phyloP scores from a whole-genome alignment of 345 rosid genomes.

The Euphorbia tirucalli region DNA sequence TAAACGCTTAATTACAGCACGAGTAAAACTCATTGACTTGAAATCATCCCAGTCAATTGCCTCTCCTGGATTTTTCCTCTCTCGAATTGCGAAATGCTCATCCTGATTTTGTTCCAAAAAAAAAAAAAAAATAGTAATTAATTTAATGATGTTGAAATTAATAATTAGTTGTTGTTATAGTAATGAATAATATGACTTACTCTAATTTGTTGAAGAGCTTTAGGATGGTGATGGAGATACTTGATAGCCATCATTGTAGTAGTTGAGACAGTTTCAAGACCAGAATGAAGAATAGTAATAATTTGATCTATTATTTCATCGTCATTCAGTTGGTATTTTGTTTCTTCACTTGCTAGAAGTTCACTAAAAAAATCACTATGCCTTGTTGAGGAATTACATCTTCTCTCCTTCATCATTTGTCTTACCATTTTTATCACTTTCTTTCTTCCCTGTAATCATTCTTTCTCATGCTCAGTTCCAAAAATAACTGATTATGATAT shows the following conservation, averaged over 20 bases:
- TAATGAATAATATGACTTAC: slow-evolving; percentile 40
- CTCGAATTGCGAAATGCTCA: slow-evolving; percentile 51
- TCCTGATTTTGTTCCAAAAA: slow-evolving; percentile 33
- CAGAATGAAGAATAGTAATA: slow-evolving; percentile 72
- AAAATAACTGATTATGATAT: too few relatives aligned
- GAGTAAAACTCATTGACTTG: too few relatives aligned
- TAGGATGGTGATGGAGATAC: slow-evolving; percentile 77
- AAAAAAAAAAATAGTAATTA: too few relatives aligned
- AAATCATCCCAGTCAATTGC: slow-evolving; percentile 9
- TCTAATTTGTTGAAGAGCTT: slow-evolving; percentile 65
- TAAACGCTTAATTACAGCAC: too few relatives aligned
- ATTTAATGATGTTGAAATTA: too few relatives aligned
- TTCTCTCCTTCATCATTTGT: slow-evolving; percentile 53
- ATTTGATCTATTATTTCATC: slow-evolving; percentile 80
- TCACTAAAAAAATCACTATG: slow-evolving; percentile 65
- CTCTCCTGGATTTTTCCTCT: slow-evolving; percentile 40
- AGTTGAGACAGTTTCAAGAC: slow-evolving; percentile 83
- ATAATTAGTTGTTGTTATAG: too few relatives aligned
- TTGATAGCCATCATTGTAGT: slow-evolving; percentile 92
- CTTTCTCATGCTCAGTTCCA: too few relatives aligned
- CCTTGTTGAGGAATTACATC: slow-evolving; percentile 38
- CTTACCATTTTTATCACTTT: slow-evolving; percentile 46
- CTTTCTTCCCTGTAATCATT: too few relatives aligned
- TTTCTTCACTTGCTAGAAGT: slow-evolving; percentile 47
- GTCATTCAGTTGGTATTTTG: slow-evolving; percentile 34